phyloP scores from a whole-genome alignment of 2,329 filamentous ascomycete genomes.

The Chlorencoelia australis region DNA sequence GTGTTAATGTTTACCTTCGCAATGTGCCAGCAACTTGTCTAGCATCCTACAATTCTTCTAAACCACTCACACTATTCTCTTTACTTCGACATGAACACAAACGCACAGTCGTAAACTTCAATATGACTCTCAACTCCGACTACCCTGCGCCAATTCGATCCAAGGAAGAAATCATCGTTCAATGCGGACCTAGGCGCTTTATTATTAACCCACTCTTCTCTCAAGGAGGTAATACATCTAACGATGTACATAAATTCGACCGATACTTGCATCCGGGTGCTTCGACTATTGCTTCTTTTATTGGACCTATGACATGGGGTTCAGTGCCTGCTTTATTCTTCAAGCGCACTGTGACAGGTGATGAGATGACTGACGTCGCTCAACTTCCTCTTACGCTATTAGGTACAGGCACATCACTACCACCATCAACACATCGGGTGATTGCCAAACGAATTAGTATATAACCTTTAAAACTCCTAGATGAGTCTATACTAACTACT shows the following conservation, averaged over 20 bases:
- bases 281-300: slow-evolving; percentile 80
- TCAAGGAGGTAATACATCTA: slow-evolving; percentile 77
- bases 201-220: slow-evolving; percentile 88
- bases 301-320: slow-evolving; percentile 87
- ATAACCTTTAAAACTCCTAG: too few relatives aligned
- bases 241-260: slow-evolving; percentile 95
- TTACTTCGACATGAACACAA: slow-evolving; percentile 93
- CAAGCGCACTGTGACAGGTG: slow-evolving; percentile 44
- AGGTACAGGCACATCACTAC: slow-evolving; percentile 77
- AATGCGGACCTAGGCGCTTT: slow-evolving; percentile 81
- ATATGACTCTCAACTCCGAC: slow-evolving; percentile 75
- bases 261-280: slow-evolving; percentile 85
- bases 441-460: slow-evolving; percentile 89
- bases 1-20: slow-evolving; percentile 69
- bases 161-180: slow-evolving; percentile 85
- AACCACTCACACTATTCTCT: slow-evolving; percentile 69
- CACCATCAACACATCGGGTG: slow-evolving; percentile 66
- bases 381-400: slow-evolving; percentile 57
- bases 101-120: slow-evolving; percentile 79
- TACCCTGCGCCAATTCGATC: slow-evolving; percentile 69
- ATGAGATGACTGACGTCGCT: slow-evolving; percentile 33
- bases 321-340: slow-evolving; percentile 86
- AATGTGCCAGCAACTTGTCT: slow-evolving; percentile 45
- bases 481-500: too few relatives aligned
- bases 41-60: slow-evolving; percentile 40